phyloP scores from a whole-genome alignment of 2,329 filamentous ascomycete species.

The Ascochyta lentis region DNA sequence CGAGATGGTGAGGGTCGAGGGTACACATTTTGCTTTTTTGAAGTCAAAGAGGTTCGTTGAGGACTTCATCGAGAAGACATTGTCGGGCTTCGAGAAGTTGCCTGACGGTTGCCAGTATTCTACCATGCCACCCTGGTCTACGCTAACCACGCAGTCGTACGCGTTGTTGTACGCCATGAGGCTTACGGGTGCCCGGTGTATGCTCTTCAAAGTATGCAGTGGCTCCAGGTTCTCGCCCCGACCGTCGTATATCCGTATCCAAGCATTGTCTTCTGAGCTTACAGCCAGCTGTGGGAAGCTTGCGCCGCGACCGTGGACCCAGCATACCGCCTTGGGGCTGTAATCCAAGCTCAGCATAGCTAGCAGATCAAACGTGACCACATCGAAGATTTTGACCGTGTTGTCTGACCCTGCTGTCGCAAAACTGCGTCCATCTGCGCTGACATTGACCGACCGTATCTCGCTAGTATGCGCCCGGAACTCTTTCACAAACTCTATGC shows the following conservation, averaged over 20 bases:
- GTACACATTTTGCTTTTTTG: constrained; percentile 87
- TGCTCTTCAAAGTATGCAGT: constrained; percentile 75
- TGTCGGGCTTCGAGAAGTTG: constrained; percentile 87
- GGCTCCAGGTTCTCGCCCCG: constrained; percentile 79
- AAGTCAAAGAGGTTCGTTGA: constrained; percentile 95
- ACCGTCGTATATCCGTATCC: constrained; percentile 87
- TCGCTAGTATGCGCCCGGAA: constrained; percentile 90
- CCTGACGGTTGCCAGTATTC: constrained; percentile 92
- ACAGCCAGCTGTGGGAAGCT: constrained; percentile 86
- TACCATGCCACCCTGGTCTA: constrained; percentile 89
- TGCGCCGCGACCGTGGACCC: constrained; percentile 86
- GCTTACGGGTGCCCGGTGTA: constrained; percentile 84
- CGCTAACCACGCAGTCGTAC: constrained; percentile 89
- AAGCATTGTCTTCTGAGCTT: constrained; percentile 73
- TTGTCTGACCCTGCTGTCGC: constrained; percentile 83
- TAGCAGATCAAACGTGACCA: constrained; percentile 74
- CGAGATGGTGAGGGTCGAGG: constrained; percentile 82
- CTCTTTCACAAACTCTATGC: constrained; percentile 98
- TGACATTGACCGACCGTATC: constrained; percentile 82
- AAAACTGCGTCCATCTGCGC: constrained; percentile 90
- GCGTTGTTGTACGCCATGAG: constrained; percentile 88
- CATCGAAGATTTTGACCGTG: constrained; percentile 78
- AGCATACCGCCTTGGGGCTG: constrained; percentile 81
- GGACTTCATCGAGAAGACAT: constrained; percentile 91
- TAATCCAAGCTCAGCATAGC: constrained; percentile 78